Evolutionary conservation across 257 asterid species (phyloP).

Genomic region (Osmanthus fragrans): DNA sequence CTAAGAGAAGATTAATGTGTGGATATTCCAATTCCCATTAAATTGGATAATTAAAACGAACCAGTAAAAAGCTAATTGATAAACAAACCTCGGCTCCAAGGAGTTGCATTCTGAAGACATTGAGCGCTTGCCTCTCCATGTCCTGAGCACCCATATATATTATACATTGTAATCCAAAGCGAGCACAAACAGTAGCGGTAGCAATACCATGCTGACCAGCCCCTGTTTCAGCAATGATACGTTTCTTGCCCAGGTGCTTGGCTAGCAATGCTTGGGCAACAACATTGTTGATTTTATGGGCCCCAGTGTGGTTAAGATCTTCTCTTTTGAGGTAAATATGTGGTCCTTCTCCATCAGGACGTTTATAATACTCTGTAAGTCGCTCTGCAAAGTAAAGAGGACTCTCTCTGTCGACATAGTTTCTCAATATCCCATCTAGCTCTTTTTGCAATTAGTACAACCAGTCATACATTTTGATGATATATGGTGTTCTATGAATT

Average conservation of each 20-base stretch:
- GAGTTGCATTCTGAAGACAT: conserved; percentile 88
- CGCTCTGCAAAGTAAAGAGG: conserved; percentile 93
- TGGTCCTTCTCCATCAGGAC: conserved; percentile 80
- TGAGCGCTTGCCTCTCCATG: conserved; percentile 94
- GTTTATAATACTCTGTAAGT: conserved; percentile 79
- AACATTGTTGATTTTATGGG: conserved; percentile 93
- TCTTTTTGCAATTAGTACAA: conserved; percentile 55
- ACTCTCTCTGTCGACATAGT: conserved; percentile 94
- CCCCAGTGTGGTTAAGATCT: conserved; percentile 96
- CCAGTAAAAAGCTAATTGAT: conserved; percentile 14
- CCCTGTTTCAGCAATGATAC: conserved; percentile 94
- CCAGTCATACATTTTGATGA: not conserved
- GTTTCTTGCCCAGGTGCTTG: conserved; percentile 84
- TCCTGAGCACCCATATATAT: conserved; percentile 98
- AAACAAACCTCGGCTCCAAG: conserved; percentile 94
- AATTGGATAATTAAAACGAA: not conserved
- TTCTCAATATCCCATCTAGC: conserved; percentile 72
- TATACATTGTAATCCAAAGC: conserved; percentile 78
- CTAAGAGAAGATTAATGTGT: not conserved
- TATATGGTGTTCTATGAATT: not conserved
- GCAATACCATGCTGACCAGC: conserved; percentile 99
- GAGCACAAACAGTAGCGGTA: conserved; percentile 97
- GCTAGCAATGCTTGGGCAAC: conserved; percentile 93
- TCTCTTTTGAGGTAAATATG: conserved; percentile 83
- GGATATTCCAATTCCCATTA: not conserved